phyloP scores from a whole-genome alignment of 805 yeast species.

The Nakazawaea ishiwadae region DNA sequence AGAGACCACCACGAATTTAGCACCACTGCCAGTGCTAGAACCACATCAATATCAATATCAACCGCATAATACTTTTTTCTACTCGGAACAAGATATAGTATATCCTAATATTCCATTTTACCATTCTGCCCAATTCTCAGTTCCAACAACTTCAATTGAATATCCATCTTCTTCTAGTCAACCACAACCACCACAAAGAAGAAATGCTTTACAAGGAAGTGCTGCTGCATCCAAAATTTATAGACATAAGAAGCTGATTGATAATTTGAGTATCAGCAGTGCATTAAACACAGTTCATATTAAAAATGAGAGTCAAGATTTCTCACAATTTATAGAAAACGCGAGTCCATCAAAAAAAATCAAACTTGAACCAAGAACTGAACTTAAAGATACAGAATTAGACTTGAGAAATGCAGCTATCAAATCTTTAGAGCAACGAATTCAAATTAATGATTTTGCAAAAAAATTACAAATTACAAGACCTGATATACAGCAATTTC shows the following conservation, averaged over 20 bases:
- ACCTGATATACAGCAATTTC: not conserved
- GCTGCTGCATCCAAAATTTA: not conserved
- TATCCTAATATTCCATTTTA: no score
- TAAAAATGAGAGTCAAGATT: no score
- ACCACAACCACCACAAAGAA: not conserved
- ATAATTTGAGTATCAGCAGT: constrained; percentile 12
- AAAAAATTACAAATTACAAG: constrained; percentile 4
- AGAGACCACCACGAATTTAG: not conserved
- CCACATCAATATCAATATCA: not conserved
- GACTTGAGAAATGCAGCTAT: constrained; percentile 1
- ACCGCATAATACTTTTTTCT: not conserved
- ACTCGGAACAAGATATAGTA: constrained; percentile 1
- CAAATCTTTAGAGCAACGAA: not conserved
- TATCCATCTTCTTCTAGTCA: no score
- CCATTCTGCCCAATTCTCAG: not conserved
- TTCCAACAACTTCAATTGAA: no score
- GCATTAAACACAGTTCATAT: constrained; percentile 10
- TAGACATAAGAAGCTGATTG: constrained; percentile 5
- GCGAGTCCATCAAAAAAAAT: no score
- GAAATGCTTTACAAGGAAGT: not conserved
- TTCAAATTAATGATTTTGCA: constrained; percentile 5
- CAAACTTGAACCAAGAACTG: constrained; percentile 1
- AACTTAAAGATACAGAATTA: constrained; percentile 1
- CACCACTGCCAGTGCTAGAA: no score
- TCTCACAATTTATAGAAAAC: no score